phyloP scores from a whole-genome alignment of 352 stramenopile genomes.

The Globisporangium nodosum region DNA sequence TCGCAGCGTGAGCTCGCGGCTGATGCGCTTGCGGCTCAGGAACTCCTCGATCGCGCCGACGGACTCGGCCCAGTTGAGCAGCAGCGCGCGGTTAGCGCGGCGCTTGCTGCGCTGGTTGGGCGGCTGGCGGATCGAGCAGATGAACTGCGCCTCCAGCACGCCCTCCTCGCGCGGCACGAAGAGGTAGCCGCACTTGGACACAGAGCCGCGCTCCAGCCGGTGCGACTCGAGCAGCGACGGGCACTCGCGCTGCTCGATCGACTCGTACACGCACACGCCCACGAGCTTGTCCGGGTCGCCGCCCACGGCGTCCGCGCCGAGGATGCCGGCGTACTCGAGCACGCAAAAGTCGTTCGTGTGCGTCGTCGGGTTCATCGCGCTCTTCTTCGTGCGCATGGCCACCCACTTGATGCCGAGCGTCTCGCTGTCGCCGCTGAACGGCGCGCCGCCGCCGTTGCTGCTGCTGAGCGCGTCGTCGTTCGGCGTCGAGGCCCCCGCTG shows the following conservation, averaged over 20 bases:
- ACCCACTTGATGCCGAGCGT: conserved; percentile 79
- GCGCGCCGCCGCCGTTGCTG: conserved; percentile 31
- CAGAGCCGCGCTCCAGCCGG: conserved; percentile 54
- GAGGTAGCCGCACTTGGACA: conserved; percentile 79
- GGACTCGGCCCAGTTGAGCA: conserved; percentile 67
- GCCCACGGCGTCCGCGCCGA: conserved; percentile 48
- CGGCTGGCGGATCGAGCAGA: conserved; percentile 76
- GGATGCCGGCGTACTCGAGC: conserved; percentile 68
- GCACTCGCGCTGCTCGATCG: conserved; percentile 75
- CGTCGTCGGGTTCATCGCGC: conserved; percentile 31
- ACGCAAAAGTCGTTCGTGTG: conserved; percentile 65
- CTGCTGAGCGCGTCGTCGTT: conserved; percentile 15
- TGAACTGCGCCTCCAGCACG: conserved; percentile 69
- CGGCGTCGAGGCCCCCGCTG: conserved; percentile 14
- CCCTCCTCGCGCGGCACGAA: conserved; percentile 61
- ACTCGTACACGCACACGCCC: conserved; percentile 76
- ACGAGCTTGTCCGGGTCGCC: conserved; percentile 33
- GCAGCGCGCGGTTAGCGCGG: conserved; percentile 52
- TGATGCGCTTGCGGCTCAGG: conserved; percentile 65
- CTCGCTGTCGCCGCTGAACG: conserved; percentile 40
- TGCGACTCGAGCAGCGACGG: conserved; percentile 67
- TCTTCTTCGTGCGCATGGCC: conserved; percentile 64
- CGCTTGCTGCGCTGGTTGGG: conserved; percentile 49
- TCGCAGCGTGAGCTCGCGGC: conserved; percentile 64
- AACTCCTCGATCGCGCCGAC: conserved; percentile 63